Conservation (phyloP, 2,329 filamentous ascomycete genomes). For the Ophiognomonia clavigignenti-juglandacearum region DNA sequence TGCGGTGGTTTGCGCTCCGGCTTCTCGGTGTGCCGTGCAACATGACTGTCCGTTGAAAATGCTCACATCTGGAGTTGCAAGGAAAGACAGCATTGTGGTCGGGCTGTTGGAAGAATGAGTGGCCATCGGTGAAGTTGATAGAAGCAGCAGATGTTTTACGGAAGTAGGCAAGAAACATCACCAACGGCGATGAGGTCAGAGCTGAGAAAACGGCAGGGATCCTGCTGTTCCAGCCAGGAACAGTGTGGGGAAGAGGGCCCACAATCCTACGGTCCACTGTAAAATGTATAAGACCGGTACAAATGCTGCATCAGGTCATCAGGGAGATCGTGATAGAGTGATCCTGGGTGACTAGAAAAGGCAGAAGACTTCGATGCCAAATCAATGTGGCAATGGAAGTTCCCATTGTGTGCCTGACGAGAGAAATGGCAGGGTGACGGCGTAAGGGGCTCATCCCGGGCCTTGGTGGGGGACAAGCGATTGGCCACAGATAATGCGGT, state of each 20-base stretch:
- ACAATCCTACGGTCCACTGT: too few species aligned
- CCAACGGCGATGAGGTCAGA: neutral
- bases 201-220: neutral
- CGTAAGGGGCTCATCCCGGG: neutral
- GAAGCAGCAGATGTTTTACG: neutral
- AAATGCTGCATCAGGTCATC: too few species aligned
- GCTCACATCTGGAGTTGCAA: too few species aligned
- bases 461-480: neutral
- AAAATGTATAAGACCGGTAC: too few species aligned
- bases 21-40: too few species aligned
- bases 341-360: too few species aligned
- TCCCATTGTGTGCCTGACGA: neutral
- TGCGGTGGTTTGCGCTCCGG: too few species aligned
- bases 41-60: too few species aligned
- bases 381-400: neutral
- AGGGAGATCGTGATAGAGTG: too few species aligned
- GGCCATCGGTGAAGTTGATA: neutral
- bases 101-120: neutral
- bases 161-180: neutral
- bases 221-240: neutral
- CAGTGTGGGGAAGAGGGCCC: neutral
- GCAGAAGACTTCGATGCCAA: neutral
- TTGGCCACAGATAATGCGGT: neutral
- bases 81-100: neutral
- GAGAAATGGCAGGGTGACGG: neutral